Evolutionary conservation across 768 basidiomycete species (phyloP), one percentile per base, ranked within the genome.

Genomic region (Phanerochaete carnosa): DNA sequence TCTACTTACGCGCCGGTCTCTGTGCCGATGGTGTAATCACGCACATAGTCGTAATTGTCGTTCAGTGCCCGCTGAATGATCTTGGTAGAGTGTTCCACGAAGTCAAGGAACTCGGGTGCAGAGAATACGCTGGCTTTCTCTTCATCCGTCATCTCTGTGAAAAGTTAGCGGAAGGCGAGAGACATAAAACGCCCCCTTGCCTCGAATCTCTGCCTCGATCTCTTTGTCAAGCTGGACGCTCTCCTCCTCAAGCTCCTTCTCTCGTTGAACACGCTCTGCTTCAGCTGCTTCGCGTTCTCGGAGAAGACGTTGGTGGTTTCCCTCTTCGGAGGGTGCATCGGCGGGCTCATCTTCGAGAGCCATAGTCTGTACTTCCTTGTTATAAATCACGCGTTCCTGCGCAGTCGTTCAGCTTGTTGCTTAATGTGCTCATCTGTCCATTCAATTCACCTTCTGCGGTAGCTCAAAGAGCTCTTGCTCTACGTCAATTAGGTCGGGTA

Each of bases 31-130:
- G 91, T 92, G 70, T 99, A 99, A 75, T 99, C 97, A 33, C 91
- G 87, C 65, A 94, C 93, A 68, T 98, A 98, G 72, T 99, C 97
- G 72, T 99, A 99, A 28, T 85, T 85, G 68, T 98, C 97, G 69
- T 92, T 97, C 62, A 98, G 75, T 23, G 96, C 97, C 53, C 97
- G 82, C 72, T 98, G 94, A 12, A 98, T 85, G 49, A 98, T 94
- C 76, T 96, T 96, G 23, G 92, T 94, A 9, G 94, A 95, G 66
- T 90, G 86, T 70, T 97, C 94, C 16, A 99, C 87, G 72, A 99
- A 99, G 64, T 94, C 90, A 16, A 92, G 75, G 72, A 98, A 98
- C 69, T 95, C 94, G 0, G 95, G 92, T 8, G 90, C 90, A n/a
- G 87, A 77, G 63, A 94, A 80, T 55, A 98, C 92, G 64, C 85